Evolutionary conservation across 2,329 filamentous ascomycete species (phyloP), one percentile per base, ranked within the genome.

Genomic region (Verticillium alfalfae): DNA sequence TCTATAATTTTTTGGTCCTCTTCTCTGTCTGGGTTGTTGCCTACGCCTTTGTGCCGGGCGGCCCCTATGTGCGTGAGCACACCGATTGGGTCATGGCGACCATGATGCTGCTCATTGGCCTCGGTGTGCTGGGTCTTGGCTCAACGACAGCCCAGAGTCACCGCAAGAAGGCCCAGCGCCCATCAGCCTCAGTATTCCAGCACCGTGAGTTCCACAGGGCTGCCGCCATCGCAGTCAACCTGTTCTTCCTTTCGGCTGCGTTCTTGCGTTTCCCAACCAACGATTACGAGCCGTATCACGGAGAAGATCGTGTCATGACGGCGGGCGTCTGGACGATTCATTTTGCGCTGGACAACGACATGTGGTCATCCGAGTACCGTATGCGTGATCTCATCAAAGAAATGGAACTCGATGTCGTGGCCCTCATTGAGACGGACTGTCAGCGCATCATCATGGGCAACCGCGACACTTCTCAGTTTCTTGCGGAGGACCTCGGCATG

Each of bases 391-490:
- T 96, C 15, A 89, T 97, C 76, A 88, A 92, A 71, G 95, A 98
- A 70, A 80, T 97, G n/a, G 95, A 99, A 76, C 80, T 99, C n/a
- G 95, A 99, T 71, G 92, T 99, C 5, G 85, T 99, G 56, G 95
- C 95, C n/a, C 84, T 99, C 22, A 84, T 99, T 0, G 95, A 99
- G 76, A 91, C 90, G 0, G 95, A 99, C 73, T 84, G 92, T 39
- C 95, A 99, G 78, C 91, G 94, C 68, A 97, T 99, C 78, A 99
- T 99, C 80, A 99, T 98, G 95, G 95, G 95, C 70, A 99, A 98
- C 78, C 90, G 95, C 67, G 95, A 99, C 73, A 90, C 92, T 9
- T 97, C 95, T 1, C 95, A 98, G 73, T 96, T 92, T 76, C 84
- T 99, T 9, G 93, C 95, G 22, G 94, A 98, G 73, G 93, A 99